Evolutionary conservation across 805 yeast species (phyloP), one percentile per base, ranked within the genome.

Genomic region (Yamadazyma laniorum): DNA sequence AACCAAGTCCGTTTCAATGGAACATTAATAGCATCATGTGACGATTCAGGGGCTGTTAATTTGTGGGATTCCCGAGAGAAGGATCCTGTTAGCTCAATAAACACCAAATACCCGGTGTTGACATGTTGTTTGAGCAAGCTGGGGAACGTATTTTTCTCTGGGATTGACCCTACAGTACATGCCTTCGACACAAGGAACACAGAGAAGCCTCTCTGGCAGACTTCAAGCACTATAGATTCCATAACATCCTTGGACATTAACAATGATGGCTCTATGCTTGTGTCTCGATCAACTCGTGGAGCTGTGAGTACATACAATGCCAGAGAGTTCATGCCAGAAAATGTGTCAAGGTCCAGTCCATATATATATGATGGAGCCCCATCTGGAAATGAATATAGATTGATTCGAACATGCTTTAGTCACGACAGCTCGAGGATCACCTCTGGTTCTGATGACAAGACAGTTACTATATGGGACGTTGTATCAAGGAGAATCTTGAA

Each of bases 51-150:
- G 0, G 42, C 59, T 3, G 64, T 75, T 1, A 63, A 64, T 6
- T 35, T 81, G 1, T 86, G 91, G 91, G 95, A 86, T 47, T 58
- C 66, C 17, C 60, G 88, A 39, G 65, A 72, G n/a, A 81, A 76
- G 47, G 48, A 50, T 2, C 63, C 73, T 2, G 61, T 71, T 1
- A 45, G 55, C 2, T 50, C 48, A 6, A 59, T 78, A 37, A 55
- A 61, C 16, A 70, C 81, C 0, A 70, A 70, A 2, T 82, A 67
- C 49, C 93, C 95, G 0, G 48, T 85, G 1, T 56, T 84, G 15
- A 65, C 85, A 0, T 42, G 25, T 19, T 32, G 27, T 9, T 15
- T 29, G 19, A 28, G 34, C 16, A 21, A 14, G n/a, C 35, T 32
- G 35, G 32, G 34, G 6, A 57, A 63, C 11, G 49, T 82, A 3